phyloP scores from a whole-genome alignment of 2,329 filamentous ascomycete genomes.

The Pseudogymnoascus sp. region DNA sequence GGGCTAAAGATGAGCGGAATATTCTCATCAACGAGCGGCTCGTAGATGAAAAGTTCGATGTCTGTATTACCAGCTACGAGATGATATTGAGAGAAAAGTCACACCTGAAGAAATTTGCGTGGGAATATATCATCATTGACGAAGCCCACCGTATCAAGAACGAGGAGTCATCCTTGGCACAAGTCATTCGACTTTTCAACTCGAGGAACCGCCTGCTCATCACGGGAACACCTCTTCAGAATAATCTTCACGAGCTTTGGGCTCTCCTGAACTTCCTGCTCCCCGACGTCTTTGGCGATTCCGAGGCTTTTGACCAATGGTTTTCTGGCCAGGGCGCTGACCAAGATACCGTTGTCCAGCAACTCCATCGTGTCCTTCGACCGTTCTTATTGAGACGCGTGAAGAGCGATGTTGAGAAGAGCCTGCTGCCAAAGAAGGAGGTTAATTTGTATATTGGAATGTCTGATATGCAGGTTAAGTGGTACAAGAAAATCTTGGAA shows the following conservation, averaged over 20 bases:
- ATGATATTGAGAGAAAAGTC: constrained; percentile 96
- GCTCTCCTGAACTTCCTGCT: constrained; percentile 93
- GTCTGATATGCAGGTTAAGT: constrained; percentile 98
- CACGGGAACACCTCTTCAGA: constrained; percentile 92
- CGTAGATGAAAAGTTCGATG: constrained; percentile 92
- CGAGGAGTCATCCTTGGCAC: constrained; percentile 91
- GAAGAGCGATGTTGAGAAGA: constrained; percentile 97
- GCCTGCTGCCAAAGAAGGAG: constrained; percentile 92
- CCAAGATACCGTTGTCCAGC: constrained; percentile 91
- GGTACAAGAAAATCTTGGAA: constrained; percentile 98
- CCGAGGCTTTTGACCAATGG: constrained; percentile 96
- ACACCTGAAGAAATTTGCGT: constrained; percentile 93
- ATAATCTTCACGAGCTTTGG: constrained; percentile 97
- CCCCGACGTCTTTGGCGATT: constrained; percentile 96
- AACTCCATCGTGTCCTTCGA: constrained; percentile 84
- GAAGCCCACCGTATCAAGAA: constrained; percentile 99
- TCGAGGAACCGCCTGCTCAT: constrained; percentile 93
- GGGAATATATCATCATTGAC: constrained; percentile 99
- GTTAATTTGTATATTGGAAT: constrained; percentile 95
- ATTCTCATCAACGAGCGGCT: constrained; percentile 82
- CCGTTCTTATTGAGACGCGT: constrained; percentile 93
- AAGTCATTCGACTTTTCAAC: constrained; percentile 93
- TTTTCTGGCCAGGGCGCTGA: constrained; percentile 86
- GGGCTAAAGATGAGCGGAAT: constrained; percentile 87
- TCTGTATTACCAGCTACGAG: constrained; percentile 97